Evolutionary conservation across 192 early-diverging fungal genomes (phyloP), one percentile per base, ranked within the genome.

Genomic region (Backusella psychrophila): DNA sequence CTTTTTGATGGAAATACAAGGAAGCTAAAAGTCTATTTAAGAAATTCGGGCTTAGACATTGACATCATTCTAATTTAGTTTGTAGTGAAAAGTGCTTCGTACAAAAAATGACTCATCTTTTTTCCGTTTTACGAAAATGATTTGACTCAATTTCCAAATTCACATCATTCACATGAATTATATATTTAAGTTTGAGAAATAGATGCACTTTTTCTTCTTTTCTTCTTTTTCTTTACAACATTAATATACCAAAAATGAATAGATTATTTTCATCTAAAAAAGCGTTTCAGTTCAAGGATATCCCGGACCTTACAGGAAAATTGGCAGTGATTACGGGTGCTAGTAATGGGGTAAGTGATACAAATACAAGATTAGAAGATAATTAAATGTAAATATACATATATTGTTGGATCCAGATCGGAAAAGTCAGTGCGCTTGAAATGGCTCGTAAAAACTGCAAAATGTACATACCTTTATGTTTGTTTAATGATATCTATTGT

Each of bases 271-370:
- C 21, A 63, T 63, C 56, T 14, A 63, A 63, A 26, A 26, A 63
- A 29, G 11, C 11, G 11, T 63, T 63, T 63, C 56, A 63, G 9
- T 29, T 75, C 0, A 75, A 83, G 7, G 42, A 76, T 12, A 84
- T 81, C 29, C 80, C 82, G 23, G 77, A 82, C 41, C 74, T 84
- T 19, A 63, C 73, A 3, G 82, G 81, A 19, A 87, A 84, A 65
- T 72, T 82, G 19, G 81, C 82, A 19, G 76, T 88, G 14, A 78
- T 88, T 1, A 88, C 85, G 21, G 88, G 88, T 14, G 83, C 80
- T 7, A 87, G 84, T 53, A 46, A 78, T 12, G 88, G 88, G 63
- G 75, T 74, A 80, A 76, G 78, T 46, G 34, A n/a, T 56, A 41
- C 9, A 19, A 44, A n/a, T 4, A 23, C 49, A 12, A 14, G 1